Percentiles rank a stretch among this genome's conserved stretches.
phyloP scores from a whole-genome alignment of 306 rosid species.

The Malus orientalis region DNA sequence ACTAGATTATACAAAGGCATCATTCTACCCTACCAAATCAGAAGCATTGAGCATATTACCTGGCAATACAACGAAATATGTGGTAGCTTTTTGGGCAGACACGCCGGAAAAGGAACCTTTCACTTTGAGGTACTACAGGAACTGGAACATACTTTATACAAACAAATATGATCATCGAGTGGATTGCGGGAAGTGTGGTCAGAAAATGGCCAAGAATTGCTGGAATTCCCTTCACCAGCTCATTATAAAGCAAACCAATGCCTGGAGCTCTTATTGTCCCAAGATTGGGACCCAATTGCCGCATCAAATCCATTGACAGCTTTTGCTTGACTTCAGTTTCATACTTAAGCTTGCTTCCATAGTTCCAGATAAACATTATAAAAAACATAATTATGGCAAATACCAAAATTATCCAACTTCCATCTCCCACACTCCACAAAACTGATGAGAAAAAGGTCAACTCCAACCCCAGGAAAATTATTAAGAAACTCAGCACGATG shows the following conservation, averaged over 20 bases:
- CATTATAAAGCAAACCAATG: conserved; percentile 88
- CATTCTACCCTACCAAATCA: neutral
- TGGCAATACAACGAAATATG: conserved; percentile 93
- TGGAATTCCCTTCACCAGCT: conserved; percentile 92
- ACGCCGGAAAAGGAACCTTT: conserved; percentile 93
- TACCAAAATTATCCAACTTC: conserved; percentile 94
- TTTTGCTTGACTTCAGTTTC: conserved; percentile 94
- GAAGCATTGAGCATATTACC: conserved; percentile 22
- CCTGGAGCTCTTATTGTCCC: conserved; percentile 98
- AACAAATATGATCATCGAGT: conserved; percentile 90
- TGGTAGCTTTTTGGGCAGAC: conserved; percentile 88
- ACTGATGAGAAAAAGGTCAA: conserved; percentile 88
- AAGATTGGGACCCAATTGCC: conserved; percentile 79
- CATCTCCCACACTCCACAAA: conserved; percentile 76
- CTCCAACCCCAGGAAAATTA: conserved; percentile 80
- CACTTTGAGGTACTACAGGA: conserved; percentile 91
- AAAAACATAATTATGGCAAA: conserved; percentile 69
- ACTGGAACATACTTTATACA: conserved; percentile 89
- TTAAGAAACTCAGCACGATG: conserved; percentile 52
- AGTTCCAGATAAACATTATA: conserved; percentile 85
- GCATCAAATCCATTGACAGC: conserved; percentile 77
- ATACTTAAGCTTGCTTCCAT: conserved; percentile 93
- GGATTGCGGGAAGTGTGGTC: conserved; percentile 59
- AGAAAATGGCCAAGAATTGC: conserved; percentile 92
- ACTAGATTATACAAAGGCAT: neutral